Evolutionary conservation across 2,329 filamentous ascomycete species (phyloP).

Genomic region (Monilinia fructigena): DNA sequence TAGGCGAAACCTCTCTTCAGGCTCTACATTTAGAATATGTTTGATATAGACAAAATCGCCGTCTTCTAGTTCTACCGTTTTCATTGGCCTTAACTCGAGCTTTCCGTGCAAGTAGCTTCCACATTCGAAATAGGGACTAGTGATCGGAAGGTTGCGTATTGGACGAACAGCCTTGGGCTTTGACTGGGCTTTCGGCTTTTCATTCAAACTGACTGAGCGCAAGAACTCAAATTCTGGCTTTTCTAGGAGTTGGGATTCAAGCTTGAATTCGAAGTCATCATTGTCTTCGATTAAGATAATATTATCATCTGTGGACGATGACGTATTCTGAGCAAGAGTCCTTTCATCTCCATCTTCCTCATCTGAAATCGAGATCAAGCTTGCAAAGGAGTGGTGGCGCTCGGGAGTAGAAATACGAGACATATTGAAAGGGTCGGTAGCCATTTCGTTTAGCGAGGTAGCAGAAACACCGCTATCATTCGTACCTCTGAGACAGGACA

Average conservation of each 20-base stretch:
- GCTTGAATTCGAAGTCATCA: slow-evolving; percentile 19
- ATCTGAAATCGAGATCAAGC: neutral
- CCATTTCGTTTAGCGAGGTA: neutral
- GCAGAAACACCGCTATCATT: neutral
- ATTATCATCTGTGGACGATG: neutral
- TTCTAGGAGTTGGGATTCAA: slow-evolving; percentile 7
- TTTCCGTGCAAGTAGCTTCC: slow-evolving; percentile 42
- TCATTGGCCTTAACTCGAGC: slow-evolving; percentile 39
- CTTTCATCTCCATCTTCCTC: neutral
- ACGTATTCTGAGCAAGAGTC: neutral
- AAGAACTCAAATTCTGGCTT: slow-evolving; percentile 11
- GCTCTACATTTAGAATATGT: slow-evolving; percentile 2
- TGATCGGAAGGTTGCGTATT: slow-evolving; percentile 32
- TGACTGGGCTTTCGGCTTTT: slow-evolving; percentile 5
- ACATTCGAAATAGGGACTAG: slow-evolving; percentile 40
- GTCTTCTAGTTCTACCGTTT: slow-evolving; percentile 32
- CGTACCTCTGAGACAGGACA: too few relatives aligned
- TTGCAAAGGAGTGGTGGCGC: neutral
- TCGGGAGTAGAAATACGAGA: neutral
- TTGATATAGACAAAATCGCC: slow-evolving; percentile 45
- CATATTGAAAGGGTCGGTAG: neutral
- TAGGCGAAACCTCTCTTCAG: slow-evolving; percentile 6
- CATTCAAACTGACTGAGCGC: slow-evolving; percentile 22
- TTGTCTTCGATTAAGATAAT: slow-evolving; percentile 19
- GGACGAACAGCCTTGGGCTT: slow-evolving; percentile 25